These are phyloP conservation scores for Fusarium vanettenii DNA, from an alignment of 2,329 filamentous ascomycete genomes.

Conservation along the genomic window DNA sequence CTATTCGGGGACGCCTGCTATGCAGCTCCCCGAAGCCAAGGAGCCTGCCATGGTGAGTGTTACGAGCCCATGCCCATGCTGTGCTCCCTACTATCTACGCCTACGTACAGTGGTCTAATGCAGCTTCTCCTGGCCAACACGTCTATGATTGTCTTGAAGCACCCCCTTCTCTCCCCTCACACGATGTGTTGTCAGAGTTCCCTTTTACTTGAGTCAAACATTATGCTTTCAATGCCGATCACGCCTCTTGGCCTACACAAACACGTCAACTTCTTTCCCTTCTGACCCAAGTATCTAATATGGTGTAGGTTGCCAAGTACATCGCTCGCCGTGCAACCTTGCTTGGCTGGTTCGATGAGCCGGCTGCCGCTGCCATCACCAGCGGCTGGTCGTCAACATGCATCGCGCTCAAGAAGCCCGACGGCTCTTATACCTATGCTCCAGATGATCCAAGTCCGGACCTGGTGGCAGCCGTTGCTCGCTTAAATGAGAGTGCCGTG, in stretches of 20 bases:
- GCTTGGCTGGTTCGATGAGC: conserved; percentile 44
- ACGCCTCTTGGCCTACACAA: neutral
- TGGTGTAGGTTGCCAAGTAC: conserved; percentile 38
- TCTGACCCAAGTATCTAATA: conserved; percentile 3
- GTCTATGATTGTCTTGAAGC: neutral
- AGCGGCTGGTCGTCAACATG: conserved; percentile 43
- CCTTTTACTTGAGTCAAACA: neutral
- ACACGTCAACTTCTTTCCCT: neutral
- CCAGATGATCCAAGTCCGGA: conserved; percentile 40
- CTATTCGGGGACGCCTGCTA: conserved; percentile 35
- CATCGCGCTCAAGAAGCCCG: conserved; percentile 37
- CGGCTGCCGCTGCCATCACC: conserved; percentile 27
- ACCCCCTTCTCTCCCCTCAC: neutral
- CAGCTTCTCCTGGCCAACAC: neutral
- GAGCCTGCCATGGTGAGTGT: conserved; percentile 35
- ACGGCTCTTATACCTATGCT: conserved; percentile 33
- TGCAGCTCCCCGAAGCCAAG: conserved; percentile 28
- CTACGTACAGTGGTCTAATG: neutral
- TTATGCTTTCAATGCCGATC: neutral
- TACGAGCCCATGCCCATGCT: neutral
- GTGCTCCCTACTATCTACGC: neutral
- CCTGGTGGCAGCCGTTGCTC: conserved; percentile 31
- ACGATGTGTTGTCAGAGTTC: neutral
- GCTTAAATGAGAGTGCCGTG: conserved; percentile 35
- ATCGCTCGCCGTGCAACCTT: conserved; percentile 42